These are phyloP conservation scores for Cyathus striatus DNA, from an alignment of 768 basidiomycete genomes.

Conservation along the genomic window DNA sequence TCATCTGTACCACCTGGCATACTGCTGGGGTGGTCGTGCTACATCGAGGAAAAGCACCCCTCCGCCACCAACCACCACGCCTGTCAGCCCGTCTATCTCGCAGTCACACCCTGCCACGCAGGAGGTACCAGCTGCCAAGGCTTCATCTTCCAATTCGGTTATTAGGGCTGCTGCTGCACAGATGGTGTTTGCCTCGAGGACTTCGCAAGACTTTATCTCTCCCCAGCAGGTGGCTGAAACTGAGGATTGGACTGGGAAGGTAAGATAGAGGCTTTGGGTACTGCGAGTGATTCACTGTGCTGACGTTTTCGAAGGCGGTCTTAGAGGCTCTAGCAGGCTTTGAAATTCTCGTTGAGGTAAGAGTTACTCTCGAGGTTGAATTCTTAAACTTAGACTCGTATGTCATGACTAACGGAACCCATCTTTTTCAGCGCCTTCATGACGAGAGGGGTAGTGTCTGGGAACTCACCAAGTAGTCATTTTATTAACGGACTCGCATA, in stretches of 20 bases:
- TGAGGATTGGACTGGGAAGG: conserved; percentile 58
- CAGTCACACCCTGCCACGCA: conserved; percentile 15
- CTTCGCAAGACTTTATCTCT: conserved; percentile 68
- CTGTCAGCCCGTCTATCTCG: conserved; percentile 33
- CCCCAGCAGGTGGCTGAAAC: conserved; percentile 55
- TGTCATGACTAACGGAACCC: no score
- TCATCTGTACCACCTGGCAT: conserved; percentile 75
- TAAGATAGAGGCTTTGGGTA: no score
- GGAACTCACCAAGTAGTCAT: conserved; percentile 25
- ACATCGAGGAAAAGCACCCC: conserved; percentile 13
- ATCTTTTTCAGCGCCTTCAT: conserved; percentile 49
- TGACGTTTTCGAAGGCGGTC: conserved; percentile 40
- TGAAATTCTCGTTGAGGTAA: conserved; percentile 46
- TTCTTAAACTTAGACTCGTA: no score
- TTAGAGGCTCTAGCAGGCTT: conserved; percentile 50
- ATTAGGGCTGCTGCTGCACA: conserved; percentile 79
- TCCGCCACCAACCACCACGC: conserved; percentile 40
- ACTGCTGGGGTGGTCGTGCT: conserved; percentile 50
- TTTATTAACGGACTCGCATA: conserved; percentile 6
- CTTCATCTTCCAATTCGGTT: conserved; percentile 21
- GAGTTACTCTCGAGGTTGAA: no score
- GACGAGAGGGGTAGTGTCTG: conserved; percentile 53
- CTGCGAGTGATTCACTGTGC: no score
- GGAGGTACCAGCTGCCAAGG: conserved; percentile 8
- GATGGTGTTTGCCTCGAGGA: conserved; percentile 78